A percentile compares a stretch with the other conserved stretches of the same genome.
Evolutionary conservation across 2,329 filamentous ascomycete species (phyloP).

Genomic region (Xylariomycetidae sp.): DNA sequence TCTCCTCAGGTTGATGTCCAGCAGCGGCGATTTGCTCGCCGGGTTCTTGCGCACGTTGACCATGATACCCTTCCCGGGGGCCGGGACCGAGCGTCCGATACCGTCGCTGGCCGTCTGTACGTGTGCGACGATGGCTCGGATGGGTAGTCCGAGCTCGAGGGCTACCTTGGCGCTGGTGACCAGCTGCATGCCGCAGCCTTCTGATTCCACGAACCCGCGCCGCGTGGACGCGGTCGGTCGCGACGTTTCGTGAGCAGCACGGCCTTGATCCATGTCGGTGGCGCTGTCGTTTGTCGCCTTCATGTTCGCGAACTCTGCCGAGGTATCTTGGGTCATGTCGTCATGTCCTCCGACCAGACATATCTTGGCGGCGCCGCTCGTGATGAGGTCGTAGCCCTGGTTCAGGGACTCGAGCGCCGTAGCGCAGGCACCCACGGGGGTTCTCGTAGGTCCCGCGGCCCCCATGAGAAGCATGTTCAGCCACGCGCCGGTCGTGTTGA

Average conservation of each 20-base stretch:
- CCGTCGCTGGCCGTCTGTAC: slow-evolving; percentile 29
- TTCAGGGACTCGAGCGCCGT: slow-evolving; percentile 33
- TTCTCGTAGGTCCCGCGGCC: slow-evolving; percentile 28
- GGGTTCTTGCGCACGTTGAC: slow-evolving; percentile 20
- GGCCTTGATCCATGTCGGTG: slow-evolving; percentile 22
- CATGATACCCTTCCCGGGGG: slow-evolving; percentile 33
- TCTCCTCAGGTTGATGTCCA: slow-evolving; percentile 24
- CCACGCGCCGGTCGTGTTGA: slow-evolving; percentile 32
- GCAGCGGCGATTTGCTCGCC: slow-evolving; percentile 15
- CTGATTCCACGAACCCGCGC: slow-evolving; percentile 32
- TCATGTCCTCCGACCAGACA: slow-evolving; percentile 32
- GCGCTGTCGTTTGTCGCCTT: slow-evolving; percentile 29
- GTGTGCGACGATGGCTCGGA: slow-evolving; percentile 29
- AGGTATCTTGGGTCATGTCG: slow-evolving; percentile 26
- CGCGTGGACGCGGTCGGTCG: slow-evolving; percentile 28
- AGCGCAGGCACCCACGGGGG: slow-evolving; percentile 33
- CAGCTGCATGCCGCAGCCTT: slow-evolving; percentile 32
- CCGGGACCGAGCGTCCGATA: slow-evolving; percentile 31
- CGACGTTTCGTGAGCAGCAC: slow-evolving; percentile 28
- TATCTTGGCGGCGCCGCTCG: slow-evolving; percentile 24
- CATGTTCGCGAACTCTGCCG: slow-evolving; percentile 30
- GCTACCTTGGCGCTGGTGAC: slow-evolving; percentile 29
- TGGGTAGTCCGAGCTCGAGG: slow-evolving; percentile 30
- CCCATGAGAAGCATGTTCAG: slow-evolving; percentile 38
- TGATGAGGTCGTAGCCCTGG: slow-evolving; percentile 28